Evolutionary conservation across 352 stramenopile genomes (phyloP).

Genomic region (Thraustotheca clavata): DNA sequence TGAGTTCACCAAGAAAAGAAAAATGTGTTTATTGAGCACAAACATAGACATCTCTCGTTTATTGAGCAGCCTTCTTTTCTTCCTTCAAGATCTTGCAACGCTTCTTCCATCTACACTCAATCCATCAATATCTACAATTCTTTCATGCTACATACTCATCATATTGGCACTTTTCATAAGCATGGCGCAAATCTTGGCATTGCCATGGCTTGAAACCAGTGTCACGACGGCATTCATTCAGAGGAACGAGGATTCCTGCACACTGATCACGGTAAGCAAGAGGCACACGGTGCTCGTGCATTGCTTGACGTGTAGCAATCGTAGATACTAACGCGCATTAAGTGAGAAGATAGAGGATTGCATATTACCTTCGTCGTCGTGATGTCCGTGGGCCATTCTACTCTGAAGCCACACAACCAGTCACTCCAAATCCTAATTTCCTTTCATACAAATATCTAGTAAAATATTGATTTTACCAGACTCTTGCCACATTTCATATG

Average conservation of each 20-base stretch:
- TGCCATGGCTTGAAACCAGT: conserved; percentile 93
- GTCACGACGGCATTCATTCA: conserved; percentile 94
- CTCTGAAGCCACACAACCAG: conserved; percentile 15
- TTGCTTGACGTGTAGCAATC: conserved; percentile 82
- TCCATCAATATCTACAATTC: conserved; percentile 10
- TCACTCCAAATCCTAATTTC: neutral
- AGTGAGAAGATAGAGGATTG: neutral
- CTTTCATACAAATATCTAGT: neutral
- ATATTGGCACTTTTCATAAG: conserved; percentile 98
- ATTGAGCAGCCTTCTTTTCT: conserved; percentile 17
- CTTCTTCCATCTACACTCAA: conserved; percentile 59
- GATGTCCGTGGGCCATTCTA: conserved; percentile 20
- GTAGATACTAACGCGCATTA: conserved; percentile 41
- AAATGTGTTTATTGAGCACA: neutral
- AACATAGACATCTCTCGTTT: neutral
- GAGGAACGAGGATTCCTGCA: conserved; percentile 89
- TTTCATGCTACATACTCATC: conserved; percentile 49
- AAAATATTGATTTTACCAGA: too few relatives aligned
- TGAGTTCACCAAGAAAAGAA: neutral
- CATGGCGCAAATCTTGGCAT: conserved; percentile 95
- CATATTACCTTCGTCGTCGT: conserved; percentile 19
- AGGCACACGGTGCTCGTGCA: conserved; percentile 90
- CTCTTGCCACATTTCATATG: too few relatives aligned
- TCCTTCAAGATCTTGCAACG: conserved; percentile 75
- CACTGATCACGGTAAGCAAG: conserved; percentile 94